Evolutionary conservation across 768 basidiomycete species (phyloP).

Genomic region (Pulveroboletus sp.): DNA sequence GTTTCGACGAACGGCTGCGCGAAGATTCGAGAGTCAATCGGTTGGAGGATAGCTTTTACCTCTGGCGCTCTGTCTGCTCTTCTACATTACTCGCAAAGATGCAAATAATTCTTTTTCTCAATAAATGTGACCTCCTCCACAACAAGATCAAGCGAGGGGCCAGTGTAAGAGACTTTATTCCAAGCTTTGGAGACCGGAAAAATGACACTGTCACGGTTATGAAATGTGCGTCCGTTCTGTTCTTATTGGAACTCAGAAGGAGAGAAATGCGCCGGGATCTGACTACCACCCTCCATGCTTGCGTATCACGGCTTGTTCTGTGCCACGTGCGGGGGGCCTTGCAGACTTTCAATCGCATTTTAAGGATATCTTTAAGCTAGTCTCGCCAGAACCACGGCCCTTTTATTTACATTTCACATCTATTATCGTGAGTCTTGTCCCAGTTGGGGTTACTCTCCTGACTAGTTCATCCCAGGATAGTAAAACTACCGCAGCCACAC

Average conservation of each 20-base stretch:
- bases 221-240: conserved; percentile 47
- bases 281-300: background rate
- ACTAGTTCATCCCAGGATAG: conserved; percentile 52
- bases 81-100: conserved; percentile 60
- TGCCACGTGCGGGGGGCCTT: background rate
- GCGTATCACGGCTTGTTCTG: background rate
- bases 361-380: conserved; percentile 60
- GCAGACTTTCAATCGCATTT: conserved; percentile 79
- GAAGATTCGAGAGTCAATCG: conserved; percentile 70
- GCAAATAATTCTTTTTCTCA: conserved; percentile 52
- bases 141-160: conserved; percentile 67
- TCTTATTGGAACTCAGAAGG: background rate
- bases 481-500: conserved; percentile 64
- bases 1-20: conserved; percentile 74
- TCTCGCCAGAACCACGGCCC: conserved; percentile 59
- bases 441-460: background rate
- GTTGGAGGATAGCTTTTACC: conserved; percentile 68
- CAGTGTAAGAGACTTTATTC: conserved; percentile 61
- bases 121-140: conserved; percentile 70
- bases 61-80: conserved; percentile 72
- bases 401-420: conserved; percentile 75
- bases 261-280: background rate
- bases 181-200: conserved; percentile 67
- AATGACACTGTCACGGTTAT: conserved; percentile 68
- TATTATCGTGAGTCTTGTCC: conserved; percentile 55